These are phyloP conservation scores for Yamadazyma atmosphaerica DNA, from an alignment of 1,139 yeast species.

Conservation along the genomic window DNA sequence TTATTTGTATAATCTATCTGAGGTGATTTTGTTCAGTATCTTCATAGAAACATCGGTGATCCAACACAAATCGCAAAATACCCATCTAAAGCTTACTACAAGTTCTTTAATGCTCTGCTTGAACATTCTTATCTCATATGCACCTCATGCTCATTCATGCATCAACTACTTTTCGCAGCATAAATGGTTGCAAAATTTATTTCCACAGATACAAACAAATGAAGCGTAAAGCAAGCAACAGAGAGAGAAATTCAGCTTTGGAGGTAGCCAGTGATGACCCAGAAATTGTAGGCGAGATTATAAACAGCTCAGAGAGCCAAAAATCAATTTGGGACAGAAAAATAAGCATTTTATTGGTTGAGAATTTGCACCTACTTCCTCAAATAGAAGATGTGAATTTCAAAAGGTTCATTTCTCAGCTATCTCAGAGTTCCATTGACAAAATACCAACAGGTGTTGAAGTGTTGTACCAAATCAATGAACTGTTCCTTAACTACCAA, in stretches of 20 bases:
- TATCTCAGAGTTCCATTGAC: constrained; percentile 5
- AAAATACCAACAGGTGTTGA: constrained; percentile 19
- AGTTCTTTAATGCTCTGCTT: no score
- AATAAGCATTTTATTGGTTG: constrained; percentile 18
- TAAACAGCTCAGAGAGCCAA: no score
- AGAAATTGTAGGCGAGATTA: no score
- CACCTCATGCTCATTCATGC: no score
- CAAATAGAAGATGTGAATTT: constrained; percentile 18
- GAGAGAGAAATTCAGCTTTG: not conserved
- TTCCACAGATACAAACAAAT: not conserved
- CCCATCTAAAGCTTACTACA: no score
- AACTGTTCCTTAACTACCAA: constrained; percentile 21
- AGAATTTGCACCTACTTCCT: constrained; percentile 23
- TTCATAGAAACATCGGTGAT: no score
- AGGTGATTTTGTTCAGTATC: no score
- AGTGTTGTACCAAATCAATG: constrained; percentile 20
- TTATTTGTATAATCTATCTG: no score
- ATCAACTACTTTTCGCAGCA: no score
- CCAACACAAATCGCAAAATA: no score
- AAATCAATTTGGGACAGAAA: constrained; percentile 1
- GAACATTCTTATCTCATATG: no score
- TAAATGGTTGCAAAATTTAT: not conserved
- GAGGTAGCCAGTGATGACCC: no score
- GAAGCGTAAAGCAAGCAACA: constrained; percentile 4
- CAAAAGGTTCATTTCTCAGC: constrained; percentile 12